Conservation (phyloP, 768 basidiomycete genomes). For the Calocybe indica region DNA sequence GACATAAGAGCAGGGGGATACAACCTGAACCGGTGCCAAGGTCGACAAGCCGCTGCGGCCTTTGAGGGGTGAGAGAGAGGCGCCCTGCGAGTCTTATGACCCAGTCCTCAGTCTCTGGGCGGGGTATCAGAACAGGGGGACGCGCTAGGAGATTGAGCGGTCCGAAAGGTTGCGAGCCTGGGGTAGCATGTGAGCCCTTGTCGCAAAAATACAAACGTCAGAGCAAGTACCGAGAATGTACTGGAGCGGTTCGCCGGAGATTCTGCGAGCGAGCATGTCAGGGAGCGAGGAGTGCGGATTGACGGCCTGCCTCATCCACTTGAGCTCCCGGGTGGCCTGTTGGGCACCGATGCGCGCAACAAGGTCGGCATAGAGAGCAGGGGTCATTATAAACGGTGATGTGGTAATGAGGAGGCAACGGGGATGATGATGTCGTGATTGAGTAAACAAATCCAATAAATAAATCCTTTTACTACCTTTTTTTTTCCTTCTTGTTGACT, state of each 20-base stretch:
- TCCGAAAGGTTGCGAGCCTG: conserved; percentile 86
- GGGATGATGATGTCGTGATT: too few species aligned
- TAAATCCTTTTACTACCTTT: too few species aligned
- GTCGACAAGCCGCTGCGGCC: conserved; percentile 57
- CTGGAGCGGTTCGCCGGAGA: conserved; percentile 75
- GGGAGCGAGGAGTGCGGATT: conserved; percentile 18
- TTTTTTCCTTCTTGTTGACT: background rate
- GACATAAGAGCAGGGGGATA: conserved; percentile 80
- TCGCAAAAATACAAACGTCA: conserved; percentile 7
- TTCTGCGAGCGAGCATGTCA: conserved; percentile 53
- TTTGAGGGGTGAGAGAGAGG: conserved; percentile 29
- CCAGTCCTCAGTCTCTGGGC: conserved; percentile 93
- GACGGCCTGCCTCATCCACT: conserved; percentile 35
- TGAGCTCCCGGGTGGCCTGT: conserved; percentile 34
- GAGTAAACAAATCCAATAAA: too few species aligned
- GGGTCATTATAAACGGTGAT: conserved; percentile 5
- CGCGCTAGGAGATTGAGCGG: conserved; percentile 68
- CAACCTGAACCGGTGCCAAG: conserved; percentile 93
- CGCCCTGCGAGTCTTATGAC: conserved; percentile 50
- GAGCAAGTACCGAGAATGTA: conserved; percentile 74
- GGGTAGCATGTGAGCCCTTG: conserved; percentile 9
- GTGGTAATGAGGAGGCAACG: background rate
- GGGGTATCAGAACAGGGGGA: conserved; percentile 85
- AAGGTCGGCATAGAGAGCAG: conserved; percentile 17
- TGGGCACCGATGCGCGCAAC: conserved; percentile 21